Percentiles rank a stretch among this genome's conserved stretches.
Conservation (phyloP, 495 filamentous ascomycete species). For the Xylaria flabelliformis region DNA sequence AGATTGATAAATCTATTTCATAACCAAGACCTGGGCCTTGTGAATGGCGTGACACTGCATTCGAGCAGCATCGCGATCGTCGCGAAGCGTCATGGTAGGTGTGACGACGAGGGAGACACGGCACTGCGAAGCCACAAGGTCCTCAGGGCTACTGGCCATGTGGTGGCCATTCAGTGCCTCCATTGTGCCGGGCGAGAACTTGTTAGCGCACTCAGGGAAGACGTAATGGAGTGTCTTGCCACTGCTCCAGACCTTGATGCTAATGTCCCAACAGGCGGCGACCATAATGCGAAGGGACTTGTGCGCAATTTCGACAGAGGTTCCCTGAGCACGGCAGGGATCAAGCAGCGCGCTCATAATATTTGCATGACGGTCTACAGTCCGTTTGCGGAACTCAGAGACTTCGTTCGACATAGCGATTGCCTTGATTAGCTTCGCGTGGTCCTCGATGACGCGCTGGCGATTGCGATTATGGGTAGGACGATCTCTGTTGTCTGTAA, state of each 20-base stretch:
- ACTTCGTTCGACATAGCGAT: constrained; percentile 17
- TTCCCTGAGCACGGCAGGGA: constrained; percentile 27
- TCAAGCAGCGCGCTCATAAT: constrained; percentile 32
- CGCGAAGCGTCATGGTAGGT: constrained; percentile 45
- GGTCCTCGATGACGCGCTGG: constrained; percentile 35
- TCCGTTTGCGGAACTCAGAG: constrained; percentile 23
- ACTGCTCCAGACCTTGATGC: constrained; percentile 41
- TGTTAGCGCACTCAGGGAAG: constrained; percentile 42
- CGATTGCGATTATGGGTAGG: constrained; percentile 23
- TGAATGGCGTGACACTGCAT: constrained; percentile 35
- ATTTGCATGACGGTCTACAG: constrained; percentile 30
- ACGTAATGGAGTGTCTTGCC: constrained; percentile 42
- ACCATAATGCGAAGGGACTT: constrained; percentile 32
- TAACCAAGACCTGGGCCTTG: constrained; percentile 40
- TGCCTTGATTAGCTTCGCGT: constrained; percentile 30
- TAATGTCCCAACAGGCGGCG: constrained; percentile 39
- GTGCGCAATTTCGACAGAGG: constrained; percentile 21
- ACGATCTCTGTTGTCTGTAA: constrained; percentile 13
- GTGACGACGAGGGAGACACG: constrained; percentile 46
- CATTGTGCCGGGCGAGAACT: constrained; percentile 38
- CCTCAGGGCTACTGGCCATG: constrained; percentile 27
- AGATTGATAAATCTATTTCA: constrained; percentile 30
- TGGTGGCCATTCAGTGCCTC: constrained; percentile 35
- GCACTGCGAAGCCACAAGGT: constrained; percentile 40
- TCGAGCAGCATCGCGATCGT: constrained; percentile 37